Evolutionary conservation across 2,329 filamentous ascomycete species (phyloP).

Genomic region (Cladophialophora chaetospira): DNA sequence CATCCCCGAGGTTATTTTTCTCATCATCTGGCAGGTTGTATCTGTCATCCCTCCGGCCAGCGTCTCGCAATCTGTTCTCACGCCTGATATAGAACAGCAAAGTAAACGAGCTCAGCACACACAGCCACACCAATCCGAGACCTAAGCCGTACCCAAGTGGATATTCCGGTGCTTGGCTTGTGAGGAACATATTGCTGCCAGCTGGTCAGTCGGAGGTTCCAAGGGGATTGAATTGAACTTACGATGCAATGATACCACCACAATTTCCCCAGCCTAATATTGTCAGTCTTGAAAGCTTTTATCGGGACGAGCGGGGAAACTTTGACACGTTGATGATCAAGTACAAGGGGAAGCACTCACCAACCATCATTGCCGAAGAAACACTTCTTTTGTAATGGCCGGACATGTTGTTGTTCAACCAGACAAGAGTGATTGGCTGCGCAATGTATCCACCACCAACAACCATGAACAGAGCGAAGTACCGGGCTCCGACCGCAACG

Average conservation of each 20-base stretch:
- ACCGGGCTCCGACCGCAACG: constrained; percentile 34
- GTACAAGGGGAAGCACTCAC: too few relatives aligned
- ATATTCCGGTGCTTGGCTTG: constrained; percentile 41
- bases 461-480: constrained; percentile 35
- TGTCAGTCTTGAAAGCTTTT: neutral
- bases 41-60: constrained; percentile 34
- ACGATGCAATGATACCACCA: constrained; percentile 40
- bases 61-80: constrained; percentile 38
- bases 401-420: constrained; percentile 38
- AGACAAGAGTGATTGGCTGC: constrained; percentile 35
- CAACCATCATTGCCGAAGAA: constrained; percentile 35
- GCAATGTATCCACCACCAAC: constrained; percentile 39
- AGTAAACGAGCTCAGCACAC: constrained; percentile 36
- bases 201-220: constrained; percentile 6
- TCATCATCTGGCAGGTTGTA: constrained; percentile 33
- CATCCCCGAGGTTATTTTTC: constrained; percentile 39
- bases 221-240: neutral
- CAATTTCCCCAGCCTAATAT: constrained; percentile 37
- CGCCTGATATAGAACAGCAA: constrained; percentile 39
- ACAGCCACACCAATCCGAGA: constrained; percentile 41
- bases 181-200: constrained; percentile 42
- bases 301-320: neutral
- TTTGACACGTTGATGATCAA: neutral
- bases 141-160: constrained; percentile 42
- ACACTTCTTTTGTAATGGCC: constrained; percentile 38